Base-by-base conservation (phyloP, 1,284 basidiomycete genomes). In the Fomitopsis schrenkii region DNA sequence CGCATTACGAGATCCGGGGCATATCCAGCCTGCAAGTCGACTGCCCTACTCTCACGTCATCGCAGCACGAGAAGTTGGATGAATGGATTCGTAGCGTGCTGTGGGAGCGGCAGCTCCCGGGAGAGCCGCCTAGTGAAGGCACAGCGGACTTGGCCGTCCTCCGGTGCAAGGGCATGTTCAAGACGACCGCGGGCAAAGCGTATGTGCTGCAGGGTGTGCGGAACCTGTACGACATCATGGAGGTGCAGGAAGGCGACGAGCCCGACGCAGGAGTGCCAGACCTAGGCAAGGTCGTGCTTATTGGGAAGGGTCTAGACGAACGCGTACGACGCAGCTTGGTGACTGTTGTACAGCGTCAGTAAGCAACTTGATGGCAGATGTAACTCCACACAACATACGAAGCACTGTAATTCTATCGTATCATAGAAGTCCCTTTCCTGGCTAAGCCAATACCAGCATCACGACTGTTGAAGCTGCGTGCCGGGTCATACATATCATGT, bases 161-260 rank as follows among this genome's bases (percentile, higher is more conserved):
- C 14, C 84, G 95, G 15, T 93, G 91, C 67, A 97, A 97, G 72
- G 94, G 94, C 8, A 79, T 93, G 40, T 85, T 94, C 66, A 69
- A 76, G 4, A 72, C 80, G 3, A 73, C 79, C 0, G 76, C 75
- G 0, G 89, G 88, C 5, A 76, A 81, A 60, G 81, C 83, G 60
- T 85, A 85, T 67, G 84, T 96, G 58, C 74, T 97, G 40, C 95
- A 97, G 70, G 95, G 94, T 2, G 95, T 97, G 12, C 80, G 90
- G 64, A 92, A 80, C 67, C 80, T 96, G 73, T 97, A 95, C 70
- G 95, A 97, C 66, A 81, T 95, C 19, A 76, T 78, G 2, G 75
- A 80, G 60, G 75, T 87, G 62, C 72, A 75, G 19, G 72, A 64
- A 22, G 68, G 67, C 50, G 74, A 77, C 15, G 68, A 68, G 57